Conservation (phyloP, 305 asterid species). For the Ilex paraguariensis region DNA sequence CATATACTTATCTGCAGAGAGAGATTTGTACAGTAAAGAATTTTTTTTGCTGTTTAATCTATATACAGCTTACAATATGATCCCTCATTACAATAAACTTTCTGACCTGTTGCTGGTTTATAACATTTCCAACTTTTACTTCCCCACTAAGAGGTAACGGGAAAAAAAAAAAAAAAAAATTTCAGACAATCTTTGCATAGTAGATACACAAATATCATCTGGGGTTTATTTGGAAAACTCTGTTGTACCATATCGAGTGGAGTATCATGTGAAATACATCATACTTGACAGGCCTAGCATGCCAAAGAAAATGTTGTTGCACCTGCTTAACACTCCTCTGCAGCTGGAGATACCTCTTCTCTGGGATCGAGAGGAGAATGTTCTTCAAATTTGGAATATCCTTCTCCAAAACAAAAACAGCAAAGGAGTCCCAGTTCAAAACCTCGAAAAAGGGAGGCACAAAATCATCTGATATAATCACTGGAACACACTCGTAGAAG, state of each 20-base stretch:
- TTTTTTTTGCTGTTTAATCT: too few relatives aligned
- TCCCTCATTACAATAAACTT: too few relatives aligned
- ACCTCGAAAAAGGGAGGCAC: conserved; percentile 75
- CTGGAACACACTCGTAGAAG: conserved; percentile 79
- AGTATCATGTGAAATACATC: conserved; percentile 71
- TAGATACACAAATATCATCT: background rate
- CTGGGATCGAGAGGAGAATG: conserved; percentile 47
- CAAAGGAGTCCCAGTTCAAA: conserved; percentile 66
- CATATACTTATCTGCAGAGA: too few relatives aligned
- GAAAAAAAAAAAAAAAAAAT: too few relatives aligned
- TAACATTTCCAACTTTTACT: too few relatives aligned
- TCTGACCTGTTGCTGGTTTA: too few relatives aligned
- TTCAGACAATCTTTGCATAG: too few relatives aligned
- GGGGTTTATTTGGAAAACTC: conserved; percentile 42
- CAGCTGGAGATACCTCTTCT: conserved; percentile 43
- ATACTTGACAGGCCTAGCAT: conserved; percentile 52
- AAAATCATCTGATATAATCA: conserved; percentile 64
- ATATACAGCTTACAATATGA: too few relatives aligned
- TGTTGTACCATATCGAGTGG: conserved; percentile 65
- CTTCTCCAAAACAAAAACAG: conserved; percentile 62
- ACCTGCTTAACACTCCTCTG: conserved; percentile 61
- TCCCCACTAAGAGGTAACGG: too few relatives aligned
- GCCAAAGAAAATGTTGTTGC: conserved; percentile 79
- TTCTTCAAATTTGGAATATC: conserved; percentile 61
- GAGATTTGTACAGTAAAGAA: too few relatives aligned